A percentile compares a stretch with the other conserved stretches of the same genome.
These are phyloP conservation scores for Kuraishia hungarica DNA, from an alignment of 805 yeast species.

Conservation along the genomic window DNA sequence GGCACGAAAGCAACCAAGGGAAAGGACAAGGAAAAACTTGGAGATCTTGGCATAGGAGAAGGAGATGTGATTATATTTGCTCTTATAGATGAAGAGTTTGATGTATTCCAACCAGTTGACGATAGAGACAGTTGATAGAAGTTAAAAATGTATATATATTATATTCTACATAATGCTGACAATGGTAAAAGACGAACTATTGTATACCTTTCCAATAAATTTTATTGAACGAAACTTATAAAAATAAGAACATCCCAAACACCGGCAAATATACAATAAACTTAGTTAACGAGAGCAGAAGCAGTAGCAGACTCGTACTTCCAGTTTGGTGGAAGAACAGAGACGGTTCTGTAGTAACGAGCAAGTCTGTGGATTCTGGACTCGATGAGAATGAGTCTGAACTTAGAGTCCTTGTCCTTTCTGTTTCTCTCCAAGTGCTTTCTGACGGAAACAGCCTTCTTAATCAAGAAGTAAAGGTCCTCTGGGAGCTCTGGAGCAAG, in stretches of 20 bases:
- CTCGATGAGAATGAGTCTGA: slow-evolving; percentile 99
- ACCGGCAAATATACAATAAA: slow-evolving; percentile 11
- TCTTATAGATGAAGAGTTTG: slow-evolving; percentile 27
- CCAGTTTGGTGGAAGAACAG: slow-evolving; percentile 99
- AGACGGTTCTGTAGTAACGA: slow-evolving; percentile 99
- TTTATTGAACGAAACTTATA: slow-evolving; percentile 1
- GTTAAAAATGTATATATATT: background rate
- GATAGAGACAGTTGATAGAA: background rate
- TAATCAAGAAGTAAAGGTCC: slow-evolving; percentile 97
- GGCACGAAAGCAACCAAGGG: slow-evolving; percentile 26
- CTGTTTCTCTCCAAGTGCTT: slow-evolving; percentile 99
- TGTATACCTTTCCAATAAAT: background rate
- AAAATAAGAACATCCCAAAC: slow-evolving; percentile 11
- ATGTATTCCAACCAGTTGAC: slow-evolving; percentile 12
- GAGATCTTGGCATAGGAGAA: slow-evolving; percentile 27
- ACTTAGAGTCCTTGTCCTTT: slow-evolving; percentile 99
- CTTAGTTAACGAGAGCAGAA: slow-evolving; percentile 97
- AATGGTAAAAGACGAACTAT: background rate
- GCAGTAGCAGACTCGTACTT: slow-evolving; percentile 99
- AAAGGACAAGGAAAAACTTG: slow-evolving; percentile 19
- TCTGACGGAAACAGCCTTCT: slow-evolving; percentile 99
- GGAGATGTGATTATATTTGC: slow-evolving; percentile 34
- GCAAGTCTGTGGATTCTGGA: slow-evolving; percentile 99
- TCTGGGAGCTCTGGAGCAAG: slow-evolving; percentile 99
- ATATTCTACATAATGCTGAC: background rate